Percentiles rank a stretch among this genome's conserved stretches.
Evolutionary conservation across 2,329 filamentous ascomycete species (phyloP).

Genomic region (Sporothrix inflata): DNA sequence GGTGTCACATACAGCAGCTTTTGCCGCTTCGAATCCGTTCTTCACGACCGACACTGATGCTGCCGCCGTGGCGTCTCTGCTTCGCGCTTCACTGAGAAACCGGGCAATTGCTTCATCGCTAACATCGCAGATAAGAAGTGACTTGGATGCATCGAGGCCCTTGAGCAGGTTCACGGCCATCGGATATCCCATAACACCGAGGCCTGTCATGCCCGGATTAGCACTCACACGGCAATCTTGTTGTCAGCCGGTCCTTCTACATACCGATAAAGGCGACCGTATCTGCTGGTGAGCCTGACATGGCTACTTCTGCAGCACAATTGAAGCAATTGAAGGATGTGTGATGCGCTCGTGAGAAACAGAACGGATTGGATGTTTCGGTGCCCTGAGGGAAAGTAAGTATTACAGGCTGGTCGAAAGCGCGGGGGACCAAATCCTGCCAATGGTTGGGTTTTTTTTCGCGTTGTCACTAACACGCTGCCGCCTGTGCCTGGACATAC

Average conservation of each 20-base stretch:
- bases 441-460: no score
- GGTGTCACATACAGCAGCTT: background rate
- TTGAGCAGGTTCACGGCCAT: slow-evolving; percentile 3
- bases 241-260: background rate
- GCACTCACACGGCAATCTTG: background rate
- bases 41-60: background rate
- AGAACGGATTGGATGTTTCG: no score
- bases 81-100: background rate
- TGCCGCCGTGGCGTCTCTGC: no score
- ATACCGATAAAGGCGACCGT: slow-evolving; percentile 16
- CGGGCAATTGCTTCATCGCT: background rate
- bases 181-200: slow-evolving; percentile 13
- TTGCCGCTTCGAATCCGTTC: background rate
- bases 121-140: background rate
- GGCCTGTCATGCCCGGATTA: background rate
- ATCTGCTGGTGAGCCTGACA: background rate
- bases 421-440: no score
- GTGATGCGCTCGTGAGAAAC: no score
- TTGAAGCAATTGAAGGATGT: no score
- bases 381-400: no score
- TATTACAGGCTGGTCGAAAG: no score
- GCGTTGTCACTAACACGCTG: no score
- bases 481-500: no score
- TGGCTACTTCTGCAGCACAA: background rate
- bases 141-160: background rate